phyloP scores from a whole-genome alignment of 192 early-diverging fungal species.

The Rhizophagus sp. region DNA sequence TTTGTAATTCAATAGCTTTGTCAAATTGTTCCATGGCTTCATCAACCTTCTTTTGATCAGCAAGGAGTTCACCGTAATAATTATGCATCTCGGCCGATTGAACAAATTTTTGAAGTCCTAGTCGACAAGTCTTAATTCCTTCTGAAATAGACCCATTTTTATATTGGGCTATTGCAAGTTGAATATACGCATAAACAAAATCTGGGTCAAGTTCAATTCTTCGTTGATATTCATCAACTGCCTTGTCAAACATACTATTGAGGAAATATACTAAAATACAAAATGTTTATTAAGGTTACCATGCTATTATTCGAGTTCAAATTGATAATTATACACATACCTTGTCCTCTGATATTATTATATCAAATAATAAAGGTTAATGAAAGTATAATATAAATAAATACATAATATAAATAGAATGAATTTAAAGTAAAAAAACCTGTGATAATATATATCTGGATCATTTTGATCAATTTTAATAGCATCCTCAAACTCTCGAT shows the following conservation, averaged over 20 bases:
- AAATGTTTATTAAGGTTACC: not conserved
- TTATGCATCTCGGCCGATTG: slow-evolving; percentile 89
- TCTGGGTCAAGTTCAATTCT: slow-evolving; percentile 75
- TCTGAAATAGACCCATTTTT: slow-evolving; percentile 77
- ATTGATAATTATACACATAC: slow-evolving; percentile 17
- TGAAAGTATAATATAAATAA: not conserved
- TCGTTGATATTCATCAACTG: slow-evolving; percentile 83
- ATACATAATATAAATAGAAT: not conserved
- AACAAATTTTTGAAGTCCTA: slow-evolving; percentile 76
- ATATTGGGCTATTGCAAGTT: slow-evolving; percentile 92
- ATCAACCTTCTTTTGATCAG: slow-evolving; percentile 80
- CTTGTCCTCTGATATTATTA: slow-evolving; percentile 38
- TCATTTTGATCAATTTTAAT: slow-evolving; percentile 66
- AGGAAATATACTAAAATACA: slow-evolving; percentile 68
- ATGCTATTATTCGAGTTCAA: not conserved
- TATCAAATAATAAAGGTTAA: slow-evolving; percentile 10
- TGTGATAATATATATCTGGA: slow-evolving; percentile 92
- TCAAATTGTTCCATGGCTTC: slow-evolving; percentile 86
- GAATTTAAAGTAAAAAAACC: slow-evolving; percentile 30
- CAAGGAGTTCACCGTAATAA: slow-evolving; percentile 94
- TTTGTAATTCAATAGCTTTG: slow-evolving; percentile 83
- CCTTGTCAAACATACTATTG: slow-evolving; percentile 75
- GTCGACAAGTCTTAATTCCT: slow-evolving; percentile 79
- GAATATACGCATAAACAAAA: slow-evolving; percentile 92
- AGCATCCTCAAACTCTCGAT: slow-evolving; percentile 71